Conservation (phyloP, 306 rosid species). For the Elaeagnus macrophylla region DNA sequence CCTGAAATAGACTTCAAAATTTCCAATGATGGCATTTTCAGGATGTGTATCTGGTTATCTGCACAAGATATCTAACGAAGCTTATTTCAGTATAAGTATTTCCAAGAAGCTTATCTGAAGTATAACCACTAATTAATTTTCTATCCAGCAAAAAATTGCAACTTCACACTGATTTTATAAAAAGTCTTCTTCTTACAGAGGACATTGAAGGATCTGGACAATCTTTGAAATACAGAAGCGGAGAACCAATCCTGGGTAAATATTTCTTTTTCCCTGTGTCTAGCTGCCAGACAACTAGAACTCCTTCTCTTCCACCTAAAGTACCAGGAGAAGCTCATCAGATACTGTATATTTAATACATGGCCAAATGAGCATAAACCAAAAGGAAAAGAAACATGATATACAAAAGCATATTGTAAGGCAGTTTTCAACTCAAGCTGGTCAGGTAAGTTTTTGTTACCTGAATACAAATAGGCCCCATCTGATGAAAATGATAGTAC, state of each 20-base stretch:
- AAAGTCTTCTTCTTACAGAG: constrained; percentile 46
- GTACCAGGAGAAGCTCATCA: constrained; percentile 18
- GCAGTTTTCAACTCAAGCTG: constrained; percentile 6
- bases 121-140: too few species aligned
- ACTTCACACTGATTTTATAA: background rate
- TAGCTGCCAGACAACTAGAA: constrained; percentile 88
- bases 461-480: constrained; percentile 83
- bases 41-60: constrained; percentile 78
- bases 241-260: constrained; percentile 87
- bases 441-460: constrained; percentile 23
- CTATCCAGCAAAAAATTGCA: too few species aligned
- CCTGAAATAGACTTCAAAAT: constrained; percentile 80
- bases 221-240: constrained; percentile 59
- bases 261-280: constrained; percentile 73
- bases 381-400: background rate
- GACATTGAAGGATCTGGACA: constrained; percentile 78
- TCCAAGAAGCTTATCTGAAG: too few species aligned
- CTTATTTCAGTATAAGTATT: constrained; percentile 39
- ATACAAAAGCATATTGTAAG: constrained; percentile 1
- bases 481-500: constrained; percentile 70
- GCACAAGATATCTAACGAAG: constrained; percentile 73
- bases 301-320: constrained; percentile 92
- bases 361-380: constrained; percentile 1
- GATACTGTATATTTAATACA: constrained; percentile 6
- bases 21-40: constrained; percentile 84